A percentile compares a stretch with the other conserved stretches of the same genome.
phyloP scores from a whole-genome alignment of 345 rosid genomes.

The Citrus maxima region DNA sequence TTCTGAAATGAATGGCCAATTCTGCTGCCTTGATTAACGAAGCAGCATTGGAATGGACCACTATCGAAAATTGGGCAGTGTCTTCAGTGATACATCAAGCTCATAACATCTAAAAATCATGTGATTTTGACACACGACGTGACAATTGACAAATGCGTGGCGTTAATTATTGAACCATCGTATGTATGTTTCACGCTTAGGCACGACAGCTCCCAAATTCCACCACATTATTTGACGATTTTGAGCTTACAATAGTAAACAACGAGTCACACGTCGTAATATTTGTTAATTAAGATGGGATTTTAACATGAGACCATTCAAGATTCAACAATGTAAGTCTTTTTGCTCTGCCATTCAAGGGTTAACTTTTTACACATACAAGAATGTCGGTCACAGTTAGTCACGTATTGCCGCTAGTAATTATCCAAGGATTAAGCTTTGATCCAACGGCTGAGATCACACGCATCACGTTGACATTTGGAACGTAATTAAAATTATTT shows the following conservation, averaged over 20 bases:
- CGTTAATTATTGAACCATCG: neutral
- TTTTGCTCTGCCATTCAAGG: too few relatives aligned
- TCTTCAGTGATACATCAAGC: neutral
- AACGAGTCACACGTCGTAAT: too few relatives aligned
- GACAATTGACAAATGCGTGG: neutral
- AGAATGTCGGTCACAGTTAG: constrained; percentile 15
- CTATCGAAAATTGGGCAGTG: neutral
- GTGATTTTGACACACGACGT: neutral
- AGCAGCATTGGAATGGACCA: neutral
- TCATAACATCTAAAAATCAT: neutral
- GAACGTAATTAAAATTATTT: neutral
- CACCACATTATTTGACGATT: neutral
- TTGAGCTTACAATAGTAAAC: too few relatives aligned
- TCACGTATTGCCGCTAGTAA: neutral
- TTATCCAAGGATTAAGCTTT: neutral
- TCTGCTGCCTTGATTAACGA: neutral
- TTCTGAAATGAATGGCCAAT: neutral
- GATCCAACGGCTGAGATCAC: constrained; percentile 2
- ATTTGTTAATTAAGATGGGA: too few relatives aligned
- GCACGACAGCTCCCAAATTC: neutral
- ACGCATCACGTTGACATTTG: constrained; percentile 7
- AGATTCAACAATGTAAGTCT: neutral
- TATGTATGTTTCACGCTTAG: neutral
- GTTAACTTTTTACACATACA: too few relatives aligned
- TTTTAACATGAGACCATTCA: neutral